Percentiles rank a stretch among this genome's conserved stretches.
phyloP scores from a whole-genome alignment of 371 early-diverging fungal species.

The Lichtheimia corymbifera region DNA sequence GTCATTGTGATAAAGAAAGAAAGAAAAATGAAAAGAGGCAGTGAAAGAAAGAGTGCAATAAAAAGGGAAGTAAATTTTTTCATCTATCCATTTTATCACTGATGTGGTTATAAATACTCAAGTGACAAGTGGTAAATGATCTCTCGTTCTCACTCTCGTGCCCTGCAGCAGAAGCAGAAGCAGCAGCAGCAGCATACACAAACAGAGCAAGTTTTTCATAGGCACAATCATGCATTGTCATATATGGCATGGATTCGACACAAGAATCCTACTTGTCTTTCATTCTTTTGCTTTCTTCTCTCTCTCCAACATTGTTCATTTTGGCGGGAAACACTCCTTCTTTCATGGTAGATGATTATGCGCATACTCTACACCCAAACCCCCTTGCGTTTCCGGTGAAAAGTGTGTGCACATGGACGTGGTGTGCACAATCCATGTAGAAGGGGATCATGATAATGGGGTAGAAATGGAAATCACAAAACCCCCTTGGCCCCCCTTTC shows the following conservation, averaged over 20 bases:
- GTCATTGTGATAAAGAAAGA: constrained; percentile 16
- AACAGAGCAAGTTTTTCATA: constrained; percentile 5
- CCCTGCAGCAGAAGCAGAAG: too few relatives aligned
- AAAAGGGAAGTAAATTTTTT: constrained; percentile 24
- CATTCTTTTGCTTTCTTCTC: constrained; percentile 3
- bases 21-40: constrained; percentile 18
- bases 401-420: too few relatives aligned
- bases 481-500: constrained; percentile 5
- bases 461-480: too few relatives aligned
- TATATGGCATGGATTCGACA: too few relatives aligned
- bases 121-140: neutral
- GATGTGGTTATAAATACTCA: constrained; percentile 6
- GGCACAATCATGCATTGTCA: neutral
- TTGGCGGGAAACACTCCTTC: constrained; percentile 13
- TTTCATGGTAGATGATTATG: too few relatives aligned
- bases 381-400: neutral
- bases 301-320: constrained; percentile 1
- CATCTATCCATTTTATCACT: constrained; percentile 40
- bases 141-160: constrained; percentile 6
- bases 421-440: constrained; percentile 1
- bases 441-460: neutral
- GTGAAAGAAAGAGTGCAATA: constrained; percentile 19
- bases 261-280: neutral
- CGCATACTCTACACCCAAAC: neutral
- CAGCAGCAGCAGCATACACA: constrained; percentile 3